Evolutionary conservation across 2,329 filamentous ascomycete species (phyloP).

Genomic region (Didymella glomerata): DNA sequence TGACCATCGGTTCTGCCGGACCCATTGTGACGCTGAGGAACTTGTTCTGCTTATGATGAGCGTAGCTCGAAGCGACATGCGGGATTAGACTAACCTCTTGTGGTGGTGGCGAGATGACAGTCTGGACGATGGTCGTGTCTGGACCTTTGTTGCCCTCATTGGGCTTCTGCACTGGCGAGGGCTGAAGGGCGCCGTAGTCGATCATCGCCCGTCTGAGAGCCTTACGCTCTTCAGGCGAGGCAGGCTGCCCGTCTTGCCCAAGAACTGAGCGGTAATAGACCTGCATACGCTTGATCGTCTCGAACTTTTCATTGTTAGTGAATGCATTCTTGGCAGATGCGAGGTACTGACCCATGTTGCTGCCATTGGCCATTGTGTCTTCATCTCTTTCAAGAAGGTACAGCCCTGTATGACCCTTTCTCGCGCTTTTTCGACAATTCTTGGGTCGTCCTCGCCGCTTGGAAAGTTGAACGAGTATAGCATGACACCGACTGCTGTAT

Average conservation of each 20-base stretch:
- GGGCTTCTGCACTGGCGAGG: constrained; percentile 50
- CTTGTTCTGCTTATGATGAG: constrained; percentile 12
- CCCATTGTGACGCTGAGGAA: constrained; percentile 15
- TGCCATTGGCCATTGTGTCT: constrained; percentile 54
- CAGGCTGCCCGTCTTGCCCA: constrained; percentile 43
- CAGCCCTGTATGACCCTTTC: constrained; percentile 49
- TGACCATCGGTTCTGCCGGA: constrained; percentile 16
- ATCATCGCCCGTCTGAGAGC: constrained; percentile 50
- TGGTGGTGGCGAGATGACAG: constrained; percentile 19
- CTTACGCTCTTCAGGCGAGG: constrained; percentile 50
- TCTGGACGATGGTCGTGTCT: constrained; percentile 28
- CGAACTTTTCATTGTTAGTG: constrained; percentile 40
- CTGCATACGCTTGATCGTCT: constrained; percentile 55
- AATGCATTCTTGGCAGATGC: too few species aligned
- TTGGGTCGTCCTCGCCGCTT: constrained; percentile 46
- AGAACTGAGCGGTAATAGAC: constrained; percentile 50
- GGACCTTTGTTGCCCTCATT: constrained; percentile 30
- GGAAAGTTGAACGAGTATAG: constrained; percentile 53
- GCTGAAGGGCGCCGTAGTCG: constrained; percentile 53
- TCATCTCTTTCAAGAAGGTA: constrained; percentile 53
- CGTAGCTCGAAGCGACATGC: not conserved
- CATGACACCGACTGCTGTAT: constrained; percentile 53
- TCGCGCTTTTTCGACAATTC: constrained; percentile 43
- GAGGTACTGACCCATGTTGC: constrained; percentile 48
- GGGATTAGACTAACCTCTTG: constrained; percentile 4